Conservation (phyloP, 768 basidiomycete genomes). For the Tylopilus sp. region DNA sequence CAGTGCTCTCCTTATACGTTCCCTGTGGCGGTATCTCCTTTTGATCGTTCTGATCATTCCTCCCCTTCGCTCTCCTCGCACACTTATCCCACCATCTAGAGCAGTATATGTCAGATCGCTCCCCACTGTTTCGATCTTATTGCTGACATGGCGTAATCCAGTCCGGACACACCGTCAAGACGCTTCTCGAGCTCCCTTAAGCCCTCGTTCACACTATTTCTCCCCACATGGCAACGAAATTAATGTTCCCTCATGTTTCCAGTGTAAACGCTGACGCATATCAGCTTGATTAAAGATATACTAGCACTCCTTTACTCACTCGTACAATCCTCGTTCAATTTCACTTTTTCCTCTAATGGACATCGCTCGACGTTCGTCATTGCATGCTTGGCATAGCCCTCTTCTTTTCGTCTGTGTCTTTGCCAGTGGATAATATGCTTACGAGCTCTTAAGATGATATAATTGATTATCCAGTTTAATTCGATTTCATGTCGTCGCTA, state of each 20-base stretch:
- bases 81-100: constrained; percentile 2
- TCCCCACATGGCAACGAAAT: not conserved
- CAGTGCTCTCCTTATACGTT: not conserved
- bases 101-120: not conserved
- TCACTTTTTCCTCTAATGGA: not conserved
- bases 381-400: constrained; percentile 3
- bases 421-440: constrained; percentile 8
- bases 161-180: not conserved
- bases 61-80: constrained; percentile 15
- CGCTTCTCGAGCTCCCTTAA: too few species aligned
- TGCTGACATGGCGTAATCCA: not conserved
- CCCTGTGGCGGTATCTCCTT: constrained; percentile 15
- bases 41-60: constrained; percentile 15
- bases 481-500: not conserved
- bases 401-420: not conserved
- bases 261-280: not conserved
- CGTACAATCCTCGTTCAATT: not conserved
- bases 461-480: not conserved
- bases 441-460: constrained; percentile 5
- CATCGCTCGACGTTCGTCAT: constrained; percentile 8
- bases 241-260: constrained; percentile 4
- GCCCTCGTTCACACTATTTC: not conserved
- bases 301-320: not conserved
- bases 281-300: not conserved
- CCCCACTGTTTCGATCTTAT: not conserved